These are phyloP conservation scores for Ustilago loliicola DNA, from an alignment of 1,284 basidiomycete species.

Conservation along the genomic window DNA sequence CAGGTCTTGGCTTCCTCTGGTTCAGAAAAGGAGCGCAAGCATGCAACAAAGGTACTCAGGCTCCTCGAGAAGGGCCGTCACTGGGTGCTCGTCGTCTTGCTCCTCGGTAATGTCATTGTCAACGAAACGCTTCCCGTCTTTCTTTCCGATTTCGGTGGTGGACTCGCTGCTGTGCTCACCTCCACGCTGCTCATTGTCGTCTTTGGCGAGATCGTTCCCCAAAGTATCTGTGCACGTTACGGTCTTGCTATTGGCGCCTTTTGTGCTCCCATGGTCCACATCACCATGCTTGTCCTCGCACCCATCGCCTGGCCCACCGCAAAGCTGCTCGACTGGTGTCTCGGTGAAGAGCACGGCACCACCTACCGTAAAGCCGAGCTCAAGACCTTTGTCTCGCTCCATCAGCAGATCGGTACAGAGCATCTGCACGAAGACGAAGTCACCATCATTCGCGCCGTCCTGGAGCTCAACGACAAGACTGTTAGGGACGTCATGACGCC, in stretches of 20 bases:
- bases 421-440: conserved; percentile 84
- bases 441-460: conserved; percentile 75
- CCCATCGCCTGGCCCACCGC: conserved; percentile 72
- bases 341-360: conserved; percentile 72
- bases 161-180: conserved; percentile 62
- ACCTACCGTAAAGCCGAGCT: conserved; percentile 75
- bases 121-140: conserved; percentile 73
- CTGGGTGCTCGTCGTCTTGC: conserved; percentile 88
- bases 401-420: conserved; percentile 85
- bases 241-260: conserved; percentile 91
- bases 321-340: conserved; percentile 71
- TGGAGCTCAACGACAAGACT: conserved; percentile 74
- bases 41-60: conserved; percentile 73
- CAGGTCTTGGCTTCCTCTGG: conserved; percentile 86
- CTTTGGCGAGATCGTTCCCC: conserved; percentile 72
- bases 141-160: conserved; percentile 68
- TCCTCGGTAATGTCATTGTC: conserved; percentile 86
- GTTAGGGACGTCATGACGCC: conserved; percentile 78
- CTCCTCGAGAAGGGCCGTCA: conserved; percentile 86
- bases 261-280: conserved; percentile 79
- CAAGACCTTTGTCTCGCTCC: conserved; percentile 84
- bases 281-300: conserved; percentile 72
- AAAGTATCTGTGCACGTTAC: conserved; percentile 83
- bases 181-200: conserved; percentile 72
- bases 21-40: conserved; percentile 74